phyloP scores from a whole-genome alignment of 371 early-diverging fungal species.

The Zopfochytrium polystomum region DNA sequence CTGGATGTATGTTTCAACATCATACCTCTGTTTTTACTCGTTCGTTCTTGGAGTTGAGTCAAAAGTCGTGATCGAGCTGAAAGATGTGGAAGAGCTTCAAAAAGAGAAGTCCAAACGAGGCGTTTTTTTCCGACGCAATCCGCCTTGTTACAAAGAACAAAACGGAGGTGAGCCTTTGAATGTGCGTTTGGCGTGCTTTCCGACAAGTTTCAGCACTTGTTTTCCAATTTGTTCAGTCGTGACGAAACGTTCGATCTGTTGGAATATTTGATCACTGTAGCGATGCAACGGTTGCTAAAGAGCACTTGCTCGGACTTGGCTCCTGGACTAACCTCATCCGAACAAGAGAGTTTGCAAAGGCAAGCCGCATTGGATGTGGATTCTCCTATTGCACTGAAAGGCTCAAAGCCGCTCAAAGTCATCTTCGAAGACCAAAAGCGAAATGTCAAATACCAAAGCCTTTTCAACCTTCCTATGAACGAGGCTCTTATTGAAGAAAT shows the following conservation, averaged over 20 bases:
- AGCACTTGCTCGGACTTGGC: slow-evolving; percentile 57
- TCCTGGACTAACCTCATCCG: slow-evolving; percentile 36
- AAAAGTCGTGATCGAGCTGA: slow-evolving; percentile 82
- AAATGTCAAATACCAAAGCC: slow-evolving; percentile 70
- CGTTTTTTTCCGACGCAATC: slow-evolving; percentile 83
- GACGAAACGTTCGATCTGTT: slow-evolving; percentile 91
- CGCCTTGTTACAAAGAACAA: slow-evolving; percentile 76
- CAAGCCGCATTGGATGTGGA: background rate
- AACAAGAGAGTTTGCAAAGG: slow-evolving; percentile 11
- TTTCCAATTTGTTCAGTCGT: slow-evolving; percentile 90
- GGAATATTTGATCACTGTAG: slow-evolving; percentile 80
- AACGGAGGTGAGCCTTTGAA: slow-evolving; percentile 55
- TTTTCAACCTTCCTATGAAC: slow-evolving; percentile 66
- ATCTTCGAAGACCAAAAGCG: slow-evolving; percentile 67
- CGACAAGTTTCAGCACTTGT: slow-evolving; percentile 62
- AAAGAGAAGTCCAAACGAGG: slow-evolving; percentile 87
- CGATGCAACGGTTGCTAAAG: slow-evolving; percentile 85
- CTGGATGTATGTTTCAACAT: slow-evolving; percentile 93
- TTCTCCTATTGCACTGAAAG: no score
- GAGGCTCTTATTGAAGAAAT: slow-evolving; percentile 64
- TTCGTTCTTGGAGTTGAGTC: slow-evolving; percentile 91
- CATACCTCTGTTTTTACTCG: slow-evolving; percentile 91
- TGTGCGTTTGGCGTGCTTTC: background rate
- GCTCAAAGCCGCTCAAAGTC: slow-evolving; percentile 44
- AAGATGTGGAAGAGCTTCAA: slow-evolving; percentile 80